Evolutionary conservation across 163 green algal species (phyloP), one percentile per base, ranked within the genome.

Genomic region (Prototheca wickerhamii): DNA sequence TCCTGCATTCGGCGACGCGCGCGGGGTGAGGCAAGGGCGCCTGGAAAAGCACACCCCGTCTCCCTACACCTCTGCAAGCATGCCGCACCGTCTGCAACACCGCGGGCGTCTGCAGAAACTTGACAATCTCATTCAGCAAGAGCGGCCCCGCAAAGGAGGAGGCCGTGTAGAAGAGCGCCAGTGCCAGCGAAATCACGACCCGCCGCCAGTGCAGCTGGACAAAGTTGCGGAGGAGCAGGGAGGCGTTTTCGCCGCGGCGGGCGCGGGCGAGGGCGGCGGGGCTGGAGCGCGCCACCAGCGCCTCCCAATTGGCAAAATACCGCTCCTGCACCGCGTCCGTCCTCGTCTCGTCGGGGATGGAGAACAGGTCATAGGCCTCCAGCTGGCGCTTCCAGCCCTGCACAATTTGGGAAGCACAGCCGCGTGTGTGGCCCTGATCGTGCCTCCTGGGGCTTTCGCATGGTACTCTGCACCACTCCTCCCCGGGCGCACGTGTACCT

Each of bases 41-140:
- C n/a, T n/a, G n/a, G n/a, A n/a, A n/a, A n/a, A n/a, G n/a, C n/a
- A n/a, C n/a, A n/a, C n/a, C n/a, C n/a, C n/a, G n/a, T n/a, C n/a
- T n/a, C n/a, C n/a, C n/a, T n/a, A n/a, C n/a, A n/a, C n/a, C n/a
- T n/a, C n/a, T n/a, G n/a, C n/a, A n/a, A n/a, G n/a, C n/a, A 34
- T 34, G 4, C 32, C 32, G 25, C 51, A 68, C 69, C 64, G 40
- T 29, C 35, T 70, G 52, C 25, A 51, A 17, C 43, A 6, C 28
- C 8, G 37, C 5, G 4, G 63, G 64, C 29, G 58, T 32, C 12
- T 63, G 54, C 42, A 83, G 66, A 30, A 75, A 69, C 23, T 63
- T 64, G 26, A 64, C 59, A 28, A 83, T 83, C 21, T 76, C 44
- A 52, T 76, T 83, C 28, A 83, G 60, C 53, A 83, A 53, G 12